Conservation (phyloP, 2,329 filamentous ascomycete genomes). For the Karstenula rhodostoma region DNA sequence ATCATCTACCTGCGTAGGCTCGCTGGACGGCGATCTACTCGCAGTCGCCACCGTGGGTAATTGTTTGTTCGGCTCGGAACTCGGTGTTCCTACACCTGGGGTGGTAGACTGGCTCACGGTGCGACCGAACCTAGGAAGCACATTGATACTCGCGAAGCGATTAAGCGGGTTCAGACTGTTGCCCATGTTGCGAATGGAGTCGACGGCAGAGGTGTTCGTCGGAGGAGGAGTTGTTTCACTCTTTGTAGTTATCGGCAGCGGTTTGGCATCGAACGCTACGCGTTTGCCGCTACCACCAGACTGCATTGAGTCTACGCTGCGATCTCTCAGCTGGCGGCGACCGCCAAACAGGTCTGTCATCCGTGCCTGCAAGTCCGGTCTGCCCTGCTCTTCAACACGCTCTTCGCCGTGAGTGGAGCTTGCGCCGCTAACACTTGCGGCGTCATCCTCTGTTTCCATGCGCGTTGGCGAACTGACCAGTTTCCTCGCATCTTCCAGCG, state of each 20-base stretch:
- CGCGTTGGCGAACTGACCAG: conserved; percentile 78
- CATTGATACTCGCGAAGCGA: conserved; percentile 75
- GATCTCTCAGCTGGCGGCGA: conserved; percentile 69
- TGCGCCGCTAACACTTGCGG: conserved; percentile 57
- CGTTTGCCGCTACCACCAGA: conserved; percentile 71
- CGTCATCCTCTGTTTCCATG: conserved; percentile 59
- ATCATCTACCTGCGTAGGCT: conserved; percentile 33
- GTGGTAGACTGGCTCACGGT: conserved; percentile 54
- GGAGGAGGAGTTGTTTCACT: conserved; percentile 36
- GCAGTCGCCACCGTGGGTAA: conserved; percentile 32
- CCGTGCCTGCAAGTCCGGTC: conserved; percentile 61
- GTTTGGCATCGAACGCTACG: conserved; percentile 57
- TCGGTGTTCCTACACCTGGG: conserved; percentile 51
- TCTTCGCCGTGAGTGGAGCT: conserved; percentile 60
- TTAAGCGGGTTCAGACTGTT: conserved; percentile 85
- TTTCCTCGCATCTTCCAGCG: conserved; percentile 89
- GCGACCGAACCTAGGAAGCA: conserved; percentile 79
- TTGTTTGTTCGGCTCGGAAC: conserved; percentile 41
- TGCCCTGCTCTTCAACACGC: conserved; percentile 32
- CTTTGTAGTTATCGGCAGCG: conserved; percentile 30
- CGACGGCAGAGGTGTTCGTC: conserved; percentile 68
- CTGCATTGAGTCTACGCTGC: conserved; percentile 76
- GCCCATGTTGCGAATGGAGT: conserved; percentile 82
- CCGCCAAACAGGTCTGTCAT: conserved; percentile 77
- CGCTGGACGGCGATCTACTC: conserved; percentile 30